Evolutionary conservation across 805 yeast species (phyloP), one percentile per base, ranked within the genome.

Genomic region (Candida incommunis): DNA sequence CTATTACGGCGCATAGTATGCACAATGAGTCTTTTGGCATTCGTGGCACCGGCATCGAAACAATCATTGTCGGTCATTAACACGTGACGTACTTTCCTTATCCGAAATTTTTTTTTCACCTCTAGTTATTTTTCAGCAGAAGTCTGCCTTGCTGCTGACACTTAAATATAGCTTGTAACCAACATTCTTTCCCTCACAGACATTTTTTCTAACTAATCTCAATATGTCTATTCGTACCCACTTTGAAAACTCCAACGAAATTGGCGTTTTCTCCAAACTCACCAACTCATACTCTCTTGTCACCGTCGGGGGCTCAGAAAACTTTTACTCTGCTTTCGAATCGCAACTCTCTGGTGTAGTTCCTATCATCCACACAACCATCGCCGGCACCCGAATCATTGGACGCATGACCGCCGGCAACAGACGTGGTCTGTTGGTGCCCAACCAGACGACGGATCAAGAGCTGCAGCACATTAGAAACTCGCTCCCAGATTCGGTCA

Each of bases 321-420:
- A 78, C 62, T 78, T 78, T 48, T 68, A 66, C 61, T 87, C 96
- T 46, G 95, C 96, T 23, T 90, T 92, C 62, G 98, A 92, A 71
- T 95, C 96, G 44, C 96, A 92, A 66, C 71, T 94, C 51, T 96
- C 96, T 50, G 97, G 88, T 66, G 87, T 86, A 44, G 78, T 92
- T 51, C 99, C 99, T 45, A 85, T 92, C 58, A 92, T 85, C 51
- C 96, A 92, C 62, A 86, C 97, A 45, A 92, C 98, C 48, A 92
- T 92, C 57, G 96, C 96, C 25, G 98, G 98, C 56, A 88, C 95
- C 58, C 81, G 98, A 68, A 92, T 92, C 53, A 82, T 92, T 49
- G 99, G 99, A 59, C 77, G 98, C 66, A 82, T 92, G 94, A 83
- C 96, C 37, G 96, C 96, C 41, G 98, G 95, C 58, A 92, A 92